phyloP scores from a whole-genome alignment of 169 alveolate species.

The Perkinsus marinus region DNA sequence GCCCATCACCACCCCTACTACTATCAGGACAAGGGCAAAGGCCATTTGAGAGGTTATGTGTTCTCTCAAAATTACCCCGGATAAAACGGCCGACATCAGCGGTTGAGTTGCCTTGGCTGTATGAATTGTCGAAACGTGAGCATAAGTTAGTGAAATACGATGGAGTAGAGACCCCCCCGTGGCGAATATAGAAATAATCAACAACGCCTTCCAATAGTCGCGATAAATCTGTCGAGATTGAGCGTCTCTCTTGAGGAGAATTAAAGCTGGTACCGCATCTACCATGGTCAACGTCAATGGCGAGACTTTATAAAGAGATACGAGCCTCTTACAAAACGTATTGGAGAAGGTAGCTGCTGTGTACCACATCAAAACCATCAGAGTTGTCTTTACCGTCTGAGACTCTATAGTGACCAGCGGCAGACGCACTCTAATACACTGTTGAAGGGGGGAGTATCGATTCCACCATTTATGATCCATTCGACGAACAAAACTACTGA shows the following conservation, averaged over 20 bases:
- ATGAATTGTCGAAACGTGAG: background rate
- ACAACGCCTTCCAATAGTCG: background rate
- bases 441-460: background rate
- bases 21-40: background rate
- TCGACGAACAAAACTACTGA: background rate
- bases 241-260: background rate
- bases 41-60: background rate
- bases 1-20: background rate
- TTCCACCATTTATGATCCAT: background rate
- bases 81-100: background rate
- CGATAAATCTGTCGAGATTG: background rate
- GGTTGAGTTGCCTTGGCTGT: background rate
- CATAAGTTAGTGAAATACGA: background rate
- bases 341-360: background rate
- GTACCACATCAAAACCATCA: background rate
- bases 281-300: background rate
- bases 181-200: background rate
- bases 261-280: background rate
- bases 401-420: background rate
- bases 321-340: background rate
- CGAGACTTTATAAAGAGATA: background rate
- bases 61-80: background rate
- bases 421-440: background rate
- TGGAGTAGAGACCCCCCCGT: background rate
- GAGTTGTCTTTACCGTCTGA: background rate